Conservation (phyloP, 768 basidiomycete genomes). For the Tulasnella calospora region DNA sequence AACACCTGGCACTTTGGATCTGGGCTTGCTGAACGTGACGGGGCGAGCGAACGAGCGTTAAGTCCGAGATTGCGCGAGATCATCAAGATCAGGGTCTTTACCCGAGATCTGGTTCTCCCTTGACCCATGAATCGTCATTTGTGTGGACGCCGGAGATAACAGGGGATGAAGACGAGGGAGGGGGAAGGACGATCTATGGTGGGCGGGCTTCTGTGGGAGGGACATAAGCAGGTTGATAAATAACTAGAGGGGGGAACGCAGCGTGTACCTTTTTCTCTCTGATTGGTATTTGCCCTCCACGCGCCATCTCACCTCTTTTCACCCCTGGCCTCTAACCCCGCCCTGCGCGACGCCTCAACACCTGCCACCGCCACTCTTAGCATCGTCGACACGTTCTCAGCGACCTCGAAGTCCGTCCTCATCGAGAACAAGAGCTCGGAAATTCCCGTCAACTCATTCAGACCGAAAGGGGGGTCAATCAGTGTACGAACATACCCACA, state of each 20-base stretch:
- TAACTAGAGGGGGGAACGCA: background rate
- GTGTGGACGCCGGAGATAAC: background rate
- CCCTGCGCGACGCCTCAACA: background rate
- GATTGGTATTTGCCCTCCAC: background rate
- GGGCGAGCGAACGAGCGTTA: background rate
- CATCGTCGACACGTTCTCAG: background rate
- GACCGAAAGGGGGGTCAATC: background rate
- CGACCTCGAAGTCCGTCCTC: background rate
- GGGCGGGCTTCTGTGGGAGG: background rate
- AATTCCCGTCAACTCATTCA: background rate
- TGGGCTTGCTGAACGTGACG: background rate
- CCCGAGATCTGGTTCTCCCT: conserved; percentile 12
- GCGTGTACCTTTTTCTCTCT: background rate
- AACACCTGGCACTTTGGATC: background rate
- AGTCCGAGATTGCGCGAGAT: conserved; percentile 14
- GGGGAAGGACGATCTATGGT: background rate
- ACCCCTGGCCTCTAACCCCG: background rate
- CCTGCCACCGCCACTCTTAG: background rate
- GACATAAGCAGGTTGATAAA: background rate
- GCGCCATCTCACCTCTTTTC: background rate
- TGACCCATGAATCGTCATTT: background rate
- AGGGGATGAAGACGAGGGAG: background rate
- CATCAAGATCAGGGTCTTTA: conserved; percentile 1
- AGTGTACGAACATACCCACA: background rate
- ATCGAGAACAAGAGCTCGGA: background rate